Conservation (phyloP, 768 basidiomycete genomes). For the Lactarius sp. region DNA sequence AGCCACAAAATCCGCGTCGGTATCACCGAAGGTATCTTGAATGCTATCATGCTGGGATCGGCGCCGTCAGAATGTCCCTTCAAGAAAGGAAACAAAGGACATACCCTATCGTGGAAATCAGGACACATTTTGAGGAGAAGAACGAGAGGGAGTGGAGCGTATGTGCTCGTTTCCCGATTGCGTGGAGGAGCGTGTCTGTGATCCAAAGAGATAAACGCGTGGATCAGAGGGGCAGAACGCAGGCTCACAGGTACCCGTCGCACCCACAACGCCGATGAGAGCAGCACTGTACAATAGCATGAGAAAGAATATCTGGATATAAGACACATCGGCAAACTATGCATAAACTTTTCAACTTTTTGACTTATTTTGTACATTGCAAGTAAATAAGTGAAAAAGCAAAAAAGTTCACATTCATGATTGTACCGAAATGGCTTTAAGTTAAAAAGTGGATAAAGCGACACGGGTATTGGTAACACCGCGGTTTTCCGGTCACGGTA, state of each 20-base stretch:
- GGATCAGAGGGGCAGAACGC: background rate
- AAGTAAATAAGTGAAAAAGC: too few relatives aligned
- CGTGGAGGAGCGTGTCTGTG: conserved; percentile 49
- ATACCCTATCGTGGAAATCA: conserved; percentile 35
- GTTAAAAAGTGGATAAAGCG: too few relatives aligned
- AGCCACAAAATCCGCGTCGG: conserved; percentile 45
- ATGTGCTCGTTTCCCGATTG: conserved; percentile 75
- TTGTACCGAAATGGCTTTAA: too few relatives aligned
- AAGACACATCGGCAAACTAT: too few relatives aligned
- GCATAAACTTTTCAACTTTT: too few relatives aligned
- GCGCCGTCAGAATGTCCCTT: background rate
- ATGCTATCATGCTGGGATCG: conserved; percentile 39
- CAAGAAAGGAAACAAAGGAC: background rate
- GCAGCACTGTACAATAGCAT: conserved; percentile 41
- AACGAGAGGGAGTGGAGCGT: conserved; percentile 66
- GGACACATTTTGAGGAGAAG: conserved; percentile 56
- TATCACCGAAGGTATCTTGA: conserved; percentile 40
- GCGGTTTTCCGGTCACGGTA: too few relatives aligned
- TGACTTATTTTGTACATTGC: too few relatives aligned
- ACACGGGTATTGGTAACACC: too few relatives aligned
- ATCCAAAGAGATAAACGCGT: background rate
- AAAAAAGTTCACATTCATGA: too few relatives aligned
- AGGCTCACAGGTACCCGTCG: conserved; percentile 64
- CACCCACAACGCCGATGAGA: conserved; percentile 57
- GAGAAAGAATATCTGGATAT: background rate